Percentiles rank a stretch among this genome's conserved stretches.
Conservation (phyloP, 192 early-diverging fungal genomes). For the Mortierella hygrophila region DNA sequence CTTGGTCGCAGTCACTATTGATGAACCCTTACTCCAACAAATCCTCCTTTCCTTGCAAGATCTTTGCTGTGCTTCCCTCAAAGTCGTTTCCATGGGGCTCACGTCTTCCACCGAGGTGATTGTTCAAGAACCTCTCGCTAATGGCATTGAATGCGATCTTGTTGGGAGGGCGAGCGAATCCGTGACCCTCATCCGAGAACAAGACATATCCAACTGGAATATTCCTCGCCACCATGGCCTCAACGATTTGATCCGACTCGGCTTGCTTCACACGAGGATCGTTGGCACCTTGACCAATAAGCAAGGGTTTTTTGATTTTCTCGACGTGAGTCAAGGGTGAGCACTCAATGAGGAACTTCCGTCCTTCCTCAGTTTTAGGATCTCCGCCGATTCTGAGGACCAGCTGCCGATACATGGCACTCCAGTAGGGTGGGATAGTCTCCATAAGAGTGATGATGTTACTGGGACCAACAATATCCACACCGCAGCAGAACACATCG, state of each 20-base stretch:
- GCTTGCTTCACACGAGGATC: conserved; percentile 60
- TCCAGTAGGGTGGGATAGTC: conserved; percentile 58
- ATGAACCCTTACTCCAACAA: conserved; percentile 2
- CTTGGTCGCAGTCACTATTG: background rate
- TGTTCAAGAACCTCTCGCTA: conserved; percentile 52
- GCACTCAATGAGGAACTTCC: conserved; percentile 26
- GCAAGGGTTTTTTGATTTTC: conserved; percentile 51
- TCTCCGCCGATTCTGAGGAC: conserved; percentile 45
- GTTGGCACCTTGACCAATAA: conserved; percentile 58
- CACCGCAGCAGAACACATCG: conserved; percentile 56
- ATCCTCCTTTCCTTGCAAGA: conserved; percentile 28
- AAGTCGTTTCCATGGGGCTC: conserved; percentile 20
- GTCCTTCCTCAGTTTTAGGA: conserved; percentile 51
- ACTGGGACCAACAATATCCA: conserved; percentile 57
- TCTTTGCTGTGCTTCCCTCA: conserved; percentile 26
- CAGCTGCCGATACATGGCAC: conserved; percentile 15
- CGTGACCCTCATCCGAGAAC: conserved; percentile 58
- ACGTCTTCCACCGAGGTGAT: conserved; percentile 33
- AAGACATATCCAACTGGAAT: conserved; percentile 55
- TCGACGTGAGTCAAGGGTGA: conserved; percentile 53
- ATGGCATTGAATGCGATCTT: conserved; percentile 50
- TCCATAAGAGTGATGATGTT: conserved; percentile 47
- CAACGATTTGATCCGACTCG: conserved; percentile 59
- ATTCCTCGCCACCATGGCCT: conserved; percentile 35
- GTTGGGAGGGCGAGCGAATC: conserved; percentile 57